phyloP scores from a whole-genome alignment of 805 yeast genomes.

The Myxozyma lipomycoides region DNA sequence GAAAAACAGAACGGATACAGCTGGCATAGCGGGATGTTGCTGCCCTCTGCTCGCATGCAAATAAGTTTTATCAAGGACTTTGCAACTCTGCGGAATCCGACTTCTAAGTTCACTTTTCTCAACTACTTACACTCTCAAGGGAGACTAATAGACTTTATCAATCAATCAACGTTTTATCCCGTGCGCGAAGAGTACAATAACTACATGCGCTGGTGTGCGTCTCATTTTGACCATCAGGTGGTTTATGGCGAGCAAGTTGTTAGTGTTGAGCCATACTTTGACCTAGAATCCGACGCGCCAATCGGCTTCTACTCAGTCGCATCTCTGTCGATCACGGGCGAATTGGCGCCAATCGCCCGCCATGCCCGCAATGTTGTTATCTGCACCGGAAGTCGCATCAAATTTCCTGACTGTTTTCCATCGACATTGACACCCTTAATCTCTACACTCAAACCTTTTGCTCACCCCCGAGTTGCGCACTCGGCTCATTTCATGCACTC shows the following conservation, averaged over 20 bases:
- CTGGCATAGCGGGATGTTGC: conserved; percentile 33
- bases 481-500: conserved; percentile 25
- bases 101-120: conserved; percentile 30
- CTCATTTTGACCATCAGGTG: conserved; percentile 19
- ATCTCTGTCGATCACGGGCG: conserved; percentile 1
- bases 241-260: conserved; percentile 21
- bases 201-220: conserved; percentile 33
- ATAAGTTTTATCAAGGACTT: conserved; percentile 32
- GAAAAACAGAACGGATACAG: conserved; percentile 25
- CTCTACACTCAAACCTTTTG: background rate
- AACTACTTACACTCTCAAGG: conserved; percentile 26
- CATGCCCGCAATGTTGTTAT: conserved; percentile 25
- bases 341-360: background rate
- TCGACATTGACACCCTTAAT: background rate
- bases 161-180: conserved; percentile 30
- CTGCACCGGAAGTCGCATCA: conserved; percentile 29
- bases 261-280: background rate
- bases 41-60: conserved; percentile 32
- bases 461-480: conserved; percentile 14
- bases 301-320: background rate
- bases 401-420: conserved; percentile 22
- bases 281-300: background rate
- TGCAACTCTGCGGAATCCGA: conserved; percentile 31
- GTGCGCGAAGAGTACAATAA: conserved; percentile 31
- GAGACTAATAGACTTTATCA: conserved; percentile 28